phyloP scores from a whole-genome alignment of 2,329 filamentous ascomycete genomes.

The Penicillium freii region DNA sequence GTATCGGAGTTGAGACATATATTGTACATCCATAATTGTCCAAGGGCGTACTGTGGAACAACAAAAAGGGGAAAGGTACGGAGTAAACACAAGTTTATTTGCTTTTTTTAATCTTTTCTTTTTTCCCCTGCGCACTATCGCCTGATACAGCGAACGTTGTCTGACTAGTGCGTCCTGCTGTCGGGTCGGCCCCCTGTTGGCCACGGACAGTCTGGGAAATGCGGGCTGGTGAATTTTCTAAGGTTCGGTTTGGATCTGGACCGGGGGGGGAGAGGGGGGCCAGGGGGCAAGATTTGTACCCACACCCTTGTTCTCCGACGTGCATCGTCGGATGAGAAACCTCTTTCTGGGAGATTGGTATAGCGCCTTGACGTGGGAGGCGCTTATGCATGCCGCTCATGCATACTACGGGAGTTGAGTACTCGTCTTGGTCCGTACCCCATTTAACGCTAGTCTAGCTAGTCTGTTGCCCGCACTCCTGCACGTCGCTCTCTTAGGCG shows the following conservation, averaged over 20 bases:
- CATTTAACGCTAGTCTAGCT: not conserved
- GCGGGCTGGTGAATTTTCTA: not conserved
- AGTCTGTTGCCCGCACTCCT: not conserved
- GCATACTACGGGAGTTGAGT: not conserved
- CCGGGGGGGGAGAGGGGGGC: not conserved
- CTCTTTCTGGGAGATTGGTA: not conserved
- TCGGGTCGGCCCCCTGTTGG: constrained; percentile 2
- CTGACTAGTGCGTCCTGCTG: constrained; percentile 12
- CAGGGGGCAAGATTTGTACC: not conserved
- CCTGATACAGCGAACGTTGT: constrained; percentile 11
- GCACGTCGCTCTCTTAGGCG: constrained; percentile 16
- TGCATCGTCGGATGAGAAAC: constrained; percentile 6
- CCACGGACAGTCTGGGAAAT: not conserved
- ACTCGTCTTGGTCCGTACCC: not conserved
- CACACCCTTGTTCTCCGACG: constrained; percentile 1
- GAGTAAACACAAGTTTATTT: not conserved
- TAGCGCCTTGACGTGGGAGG: constrained; percentile 10
- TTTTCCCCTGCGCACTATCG: not conserved
- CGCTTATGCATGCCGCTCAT: constrained; percentile 12
- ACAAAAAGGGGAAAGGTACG: not conserved
- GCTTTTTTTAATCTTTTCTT: too few species aligned
- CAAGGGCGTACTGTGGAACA: not conserved
- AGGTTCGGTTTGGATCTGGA: constrained; percentile 5
- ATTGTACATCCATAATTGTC: too few species aligned
- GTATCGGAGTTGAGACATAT: too few species aligned